Conservation (phyloP, 2,329 filamentous ascomycete genomes). For the Xylaria sp. region DNA sequence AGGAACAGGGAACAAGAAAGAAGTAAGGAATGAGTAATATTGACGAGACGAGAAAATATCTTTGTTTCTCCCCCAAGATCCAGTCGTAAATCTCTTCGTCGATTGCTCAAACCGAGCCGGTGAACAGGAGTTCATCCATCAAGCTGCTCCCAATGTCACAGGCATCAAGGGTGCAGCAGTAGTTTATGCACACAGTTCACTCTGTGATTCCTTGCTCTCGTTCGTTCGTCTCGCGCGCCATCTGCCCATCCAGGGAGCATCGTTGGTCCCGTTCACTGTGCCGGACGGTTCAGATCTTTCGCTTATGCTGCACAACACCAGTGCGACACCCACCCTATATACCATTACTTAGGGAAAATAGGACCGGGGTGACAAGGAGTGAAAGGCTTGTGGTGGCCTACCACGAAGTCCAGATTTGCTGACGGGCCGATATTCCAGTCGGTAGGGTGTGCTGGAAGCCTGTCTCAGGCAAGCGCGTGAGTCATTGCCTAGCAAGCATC, state of each 20-base stretch:
- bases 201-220: background rate
- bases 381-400: background rate
- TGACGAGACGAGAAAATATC: background rate
- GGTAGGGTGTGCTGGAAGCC: background rate
- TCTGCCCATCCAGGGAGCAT: background rate
- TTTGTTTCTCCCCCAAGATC: background rate
- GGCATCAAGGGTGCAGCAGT: background rate
- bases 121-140: background rate
- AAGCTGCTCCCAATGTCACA: background rate
- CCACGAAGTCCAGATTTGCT: slow-evolving; percentile 9
- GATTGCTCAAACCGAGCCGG: background rate
- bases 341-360: background rate
- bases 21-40: background rate
- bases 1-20: background rate
- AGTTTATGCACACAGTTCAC: slow-evolving; percentile 1
- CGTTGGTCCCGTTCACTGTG: background rate
- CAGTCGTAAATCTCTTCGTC: background rate
- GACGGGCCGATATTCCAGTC: slow-evolving; percentile 25
- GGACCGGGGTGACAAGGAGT: background rate
- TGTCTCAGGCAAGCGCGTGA: background rate
- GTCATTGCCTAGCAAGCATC: background rate
- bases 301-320: slow-evolving; percentile 28
- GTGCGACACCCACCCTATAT: slow-evolving; percentile 4
- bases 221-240: background rate
- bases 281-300: slow-evolving; percentile 23